A percentile compares a stretch with the other conserved stretches of the same genome.
Evolutionary conservation across 106 monocot species (phyloP).

Genomic region (Cymbidium sinense): DNA sequence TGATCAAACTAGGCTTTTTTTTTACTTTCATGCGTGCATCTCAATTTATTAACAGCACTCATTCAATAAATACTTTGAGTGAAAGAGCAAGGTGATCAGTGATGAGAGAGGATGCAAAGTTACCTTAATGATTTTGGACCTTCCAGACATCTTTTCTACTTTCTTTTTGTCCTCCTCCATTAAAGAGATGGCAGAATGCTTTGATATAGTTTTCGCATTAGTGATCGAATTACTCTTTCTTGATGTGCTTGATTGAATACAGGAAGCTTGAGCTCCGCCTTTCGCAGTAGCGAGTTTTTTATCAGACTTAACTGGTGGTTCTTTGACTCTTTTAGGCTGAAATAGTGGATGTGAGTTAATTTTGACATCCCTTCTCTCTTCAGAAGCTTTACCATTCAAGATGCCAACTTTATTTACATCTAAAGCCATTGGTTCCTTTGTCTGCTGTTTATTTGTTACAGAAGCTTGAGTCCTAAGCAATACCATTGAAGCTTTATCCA

Average conservation of each 20-base stretch:
- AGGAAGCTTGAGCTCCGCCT: background rate
- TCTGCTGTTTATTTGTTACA: background rate
- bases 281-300: background rate
- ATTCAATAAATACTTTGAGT: too few relatives aligned
- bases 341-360: background rate
- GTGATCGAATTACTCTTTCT: background rate
- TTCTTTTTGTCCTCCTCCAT: conserved; percentile 2
- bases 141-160: background rate
- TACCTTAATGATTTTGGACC: conserved; percentile 2
- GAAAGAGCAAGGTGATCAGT: too few relatives aligned
- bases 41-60: too few relatives aligned
- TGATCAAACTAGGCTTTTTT: background rate
- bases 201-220: conserved; percentile 3
- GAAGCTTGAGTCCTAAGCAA: background rate
- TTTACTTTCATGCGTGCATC: too few relatives aligned
- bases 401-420: background rate
- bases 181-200: background rate
- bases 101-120: background rate
- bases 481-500: background rate
- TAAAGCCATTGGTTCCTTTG: background rate
- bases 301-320: conserved; percentile 1
- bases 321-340: background rate
- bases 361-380: background rate
- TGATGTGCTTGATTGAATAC: background rate
- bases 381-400: background rate